Base-by-base conservation (phyloP, 768 basidiomycete species). In the Pleurotus tuoliensis region DNA sequence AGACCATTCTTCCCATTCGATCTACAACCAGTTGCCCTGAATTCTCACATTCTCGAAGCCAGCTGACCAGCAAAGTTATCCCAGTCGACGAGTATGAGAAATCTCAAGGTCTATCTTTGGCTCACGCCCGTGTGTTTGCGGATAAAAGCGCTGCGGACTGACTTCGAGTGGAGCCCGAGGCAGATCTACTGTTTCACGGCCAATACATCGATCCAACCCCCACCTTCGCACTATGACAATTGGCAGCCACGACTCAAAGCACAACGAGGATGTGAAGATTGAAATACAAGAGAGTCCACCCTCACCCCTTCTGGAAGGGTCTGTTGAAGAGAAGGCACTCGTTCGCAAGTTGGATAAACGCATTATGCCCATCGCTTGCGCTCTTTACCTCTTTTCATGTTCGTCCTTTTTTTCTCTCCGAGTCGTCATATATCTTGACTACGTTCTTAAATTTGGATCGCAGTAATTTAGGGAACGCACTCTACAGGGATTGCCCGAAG, bases 301-400 rank as follows among this genome's bases (percentile, higher is more conserved):
- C 37, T 1, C 7, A 37, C 30, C 34, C 11, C 38, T n/a, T 13
- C 39, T 41, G 4, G n/a, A 22, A 37, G 24, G 24, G 20, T 57
- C 71, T 6, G 57, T 58, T 9, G 79, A 81, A 52, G 87, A 88
- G 65, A 72, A 64, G 58, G 68, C 63, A 20, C 76, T 91, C 2
- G 73, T 90, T 18, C 76, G 81, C 64, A 89, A 87, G 63, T 73
- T 90, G 48, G 88, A 90, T 62, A 50, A 62, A 54, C 76, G 87
- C 41, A 90, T 90, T 56, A 69, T 90, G 55, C 88, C 88, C 37
- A 83, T 90, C 47, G 74, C 83, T 1, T 90, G 87, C 62, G 61
- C 88, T n/a, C 76, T 90, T 30, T 90, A 90, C 62, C 75, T 90
- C 22, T 90, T 86, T 67, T 87, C 88, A 30, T 90, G 88, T 87